These are phyloP conservation scores for Umbelopsis sp. DNA, from an alignment of 371 early-diverging fungal species.

Conservation along the genomic window DNA sequence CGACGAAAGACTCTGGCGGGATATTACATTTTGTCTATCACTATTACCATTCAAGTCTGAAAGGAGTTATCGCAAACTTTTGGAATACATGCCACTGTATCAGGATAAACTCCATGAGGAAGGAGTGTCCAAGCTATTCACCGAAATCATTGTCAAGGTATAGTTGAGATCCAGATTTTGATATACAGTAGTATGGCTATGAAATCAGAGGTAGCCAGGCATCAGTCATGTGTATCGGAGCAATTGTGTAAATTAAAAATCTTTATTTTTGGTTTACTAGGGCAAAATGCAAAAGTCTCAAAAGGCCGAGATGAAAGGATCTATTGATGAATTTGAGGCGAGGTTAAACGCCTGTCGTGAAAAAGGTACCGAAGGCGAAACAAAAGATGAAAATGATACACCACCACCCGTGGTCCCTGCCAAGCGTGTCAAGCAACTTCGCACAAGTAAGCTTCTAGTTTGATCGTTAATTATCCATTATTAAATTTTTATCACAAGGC, in stretches of 20 bases:
- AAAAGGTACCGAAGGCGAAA: slow-evolving; percentile 19
- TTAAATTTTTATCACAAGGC: not conserved
- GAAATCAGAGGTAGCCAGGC: not conserved
- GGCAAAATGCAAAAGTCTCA: slow-evolving; percentile 65
- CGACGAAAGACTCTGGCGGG: slow-evolving; percentile 84
- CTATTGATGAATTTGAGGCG: slow-evolving; percentile 82
- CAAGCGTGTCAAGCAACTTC: not conserved
- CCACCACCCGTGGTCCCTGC: not conserved
- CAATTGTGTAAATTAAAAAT: not conserved
- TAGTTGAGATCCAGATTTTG: not conserved
- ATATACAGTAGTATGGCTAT: not conserved
- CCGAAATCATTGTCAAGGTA: slow-evolving; percentile 86
- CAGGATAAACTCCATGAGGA: slow-evolving; percentile 89
- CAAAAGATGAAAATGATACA: slow-evolving; percentile 1
- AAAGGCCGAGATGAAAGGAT: slow-evolving; percentile 73
- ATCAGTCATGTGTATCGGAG: not conserved
- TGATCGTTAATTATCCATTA: not conserved
- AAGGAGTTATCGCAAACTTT: slow-evolving; percentile 77
- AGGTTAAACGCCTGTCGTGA: slow-evolving; percentile 61
- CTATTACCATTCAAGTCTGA: slow-evolving; percentile 86
- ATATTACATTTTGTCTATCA: slow-evolving; percentile 90
- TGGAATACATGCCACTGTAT: slow-evolving; percentile 80
- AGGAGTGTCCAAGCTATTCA: slow-evolving; percentile 77
- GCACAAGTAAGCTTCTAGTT: slow-evolving; percentile 11
- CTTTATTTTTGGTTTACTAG: slow-evolving; percentile 29